phyloP scores from a whole-genome alignment of 306 rosid genomes.

The Malus sylvestris region DNA sequence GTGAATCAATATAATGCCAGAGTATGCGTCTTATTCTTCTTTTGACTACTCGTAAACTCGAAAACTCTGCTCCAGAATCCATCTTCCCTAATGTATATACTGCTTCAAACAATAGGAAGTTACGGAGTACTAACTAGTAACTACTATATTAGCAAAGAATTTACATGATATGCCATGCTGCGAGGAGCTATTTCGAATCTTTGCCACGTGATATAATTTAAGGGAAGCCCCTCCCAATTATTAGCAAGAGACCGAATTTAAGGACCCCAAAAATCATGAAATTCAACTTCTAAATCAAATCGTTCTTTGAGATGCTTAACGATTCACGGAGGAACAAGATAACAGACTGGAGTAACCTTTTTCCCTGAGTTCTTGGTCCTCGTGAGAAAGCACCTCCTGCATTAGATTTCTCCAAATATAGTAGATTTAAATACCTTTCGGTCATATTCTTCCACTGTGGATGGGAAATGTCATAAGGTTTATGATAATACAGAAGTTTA shows the following conservation, averaged over 20 bases:
- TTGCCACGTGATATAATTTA: neutral
- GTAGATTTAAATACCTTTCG: neutral
- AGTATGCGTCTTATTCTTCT: neutral
- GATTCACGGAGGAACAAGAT: neutral
- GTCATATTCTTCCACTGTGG: neutral
- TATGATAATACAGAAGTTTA: neutral
- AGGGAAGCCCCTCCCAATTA: neutral
- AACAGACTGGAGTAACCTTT: neutral
- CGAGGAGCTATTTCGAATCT: neutral
- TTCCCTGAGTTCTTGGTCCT: neutral
- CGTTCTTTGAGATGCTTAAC: neutral
- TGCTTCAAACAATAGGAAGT: no score
- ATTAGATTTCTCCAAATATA: neutral
- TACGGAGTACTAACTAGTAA: neutral
- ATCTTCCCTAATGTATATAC: neutral
- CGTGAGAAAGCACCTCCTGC: neutral
- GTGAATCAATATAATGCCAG: no score
- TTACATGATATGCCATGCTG: neutral
- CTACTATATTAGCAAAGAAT: neutral
- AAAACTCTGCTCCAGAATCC: neutral
- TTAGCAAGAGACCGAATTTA: neutral
- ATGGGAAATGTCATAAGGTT: neutral
- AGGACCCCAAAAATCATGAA: neutral
- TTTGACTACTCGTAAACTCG: neutral
- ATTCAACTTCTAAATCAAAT: neutral